Evolutionary conservation across 495 filamentous ascomycete species (phyloP), one percentile per base, ranked within the genome.

Genomic region (Melanomma pulvis-pyrius): DNA sequence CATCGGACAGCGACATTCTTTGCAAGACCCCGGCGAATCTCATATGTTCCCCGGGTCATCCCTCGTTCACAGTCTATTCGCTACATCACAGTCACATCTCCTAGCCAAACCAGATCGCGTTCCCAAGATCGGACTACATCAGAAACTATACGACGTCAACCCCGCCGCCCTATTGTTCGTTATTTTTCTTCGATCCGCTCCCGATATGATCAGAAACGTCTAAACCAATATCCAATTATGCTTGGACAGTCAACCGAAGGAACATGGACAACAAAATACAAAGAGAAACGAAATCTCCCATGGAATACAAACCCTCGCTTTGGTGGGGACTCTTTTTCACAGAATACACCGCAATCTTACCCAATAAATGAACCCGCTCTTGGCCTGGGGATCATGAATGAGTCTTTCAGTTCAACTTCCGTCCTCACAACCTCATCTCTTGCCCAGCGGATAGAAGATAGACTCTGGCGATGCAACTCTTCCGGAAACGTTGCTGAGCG

Each of bases 391-490:
- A 55, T 32, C 26, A 55, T 22, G 28, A 36, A 36, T 32, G 22
- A 21, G 12, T 4, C 30, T 12, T 52, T 21, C 49, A 52, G 24
- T 5, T 21, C 19, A 52, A 17, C 49, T 52, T 52, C 49, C 22
- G 25, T 25, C 7, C 2, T 17, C 22, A 25, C 49, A 25, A n/a
- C 12, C 49, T 34, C 59, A 1, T 53, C 34, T 26, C 1, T 64
- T 32, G 61, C 36, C 15, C 50, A 64, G 57, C 13, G 61, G 2
- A 47, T 56, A 9, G 53, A 65, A 13, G 13, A 59, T 24, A 57
- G 28, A n/a, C n/a, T 57, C 2, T 57, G 52, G 52, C 9, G 28
- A 21, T 65, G 50, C 21, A 65, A 17, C 26, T 9, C 34, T 6
- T 58, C 39, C 17, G 29, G 51, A 21, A 56, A 56, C 25, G 34